These are phyloP conservation scores for Eimeria necatrix DNA, from an alignment of 169 alveolate genomes.

Conservation along the genomic window DNA sequence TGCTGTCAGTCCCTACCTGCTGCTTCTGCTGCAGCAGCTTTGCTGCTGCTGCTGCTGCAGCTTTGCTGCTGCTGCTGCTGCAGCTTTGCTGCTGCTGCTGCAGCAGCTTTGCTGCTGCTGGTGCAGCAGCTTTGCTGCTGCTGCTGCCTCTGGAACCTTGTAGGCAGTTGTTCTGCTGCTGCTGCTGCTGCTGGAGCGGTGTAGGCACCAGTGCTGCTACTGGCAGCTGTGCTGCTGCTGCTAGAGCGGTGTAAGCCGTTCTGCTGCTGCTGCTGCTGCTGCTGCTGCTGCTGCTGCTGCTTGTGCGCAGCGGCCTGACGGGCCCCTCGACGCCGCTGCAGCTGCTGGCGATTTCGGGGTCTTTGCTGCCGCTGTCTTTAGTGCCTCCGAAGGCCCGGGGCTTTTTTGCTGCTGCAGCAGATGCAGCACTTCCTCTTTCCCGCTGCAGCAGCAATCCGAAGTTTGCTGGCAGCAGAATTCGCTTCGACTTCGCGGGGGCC, in stretches of 20 bases:
- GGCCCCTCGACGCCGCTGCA: conserved; percentile 11
- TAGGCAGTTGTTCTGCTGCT: too few relatives aligned
- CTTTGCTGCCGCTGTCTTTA: conserved; percentile 14
- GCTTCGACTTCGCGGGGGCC: not conserved
- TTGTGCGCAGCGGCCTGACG: conserved; percentile 48
- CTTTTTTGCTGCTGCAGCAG: conserved; percentile 40
- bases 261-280: conserved; percentile 37
- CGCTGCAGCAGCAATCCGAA: not conserved
- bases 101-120: not conserved
- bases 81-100: not conserved
- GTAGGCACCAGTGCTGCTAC: not conserved
- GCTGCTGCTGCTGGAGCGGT: not conserved
- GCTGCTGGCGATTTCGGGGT: conserved; percentile 17
- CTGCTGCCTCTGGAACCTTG: too few relatives aligned
- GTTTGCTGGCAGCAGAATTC: conserved; percentile 59
- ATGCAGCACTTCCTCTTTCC: conserved; percentile 1
- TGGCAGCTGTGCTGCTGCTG: conserved; percentile 6
- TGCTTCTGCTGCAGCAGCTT: not conserved
- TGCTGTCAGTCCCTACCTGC: not conserved
- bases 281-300: conserved; percentile 62
- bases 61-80: conserved; percentile 36
- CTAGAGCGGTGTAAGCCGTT: not conserved
- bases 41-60: not conserved
- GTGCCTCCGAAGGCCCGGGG: not conserved
- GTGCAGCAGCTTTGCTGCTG: too few relatives aligned